These are phyloP conservation scores for Paecilomyces sp. DNA, from an alignment of 2,329 filamentous ascomycete genomes.

Conservation along the genomic window DNA sequence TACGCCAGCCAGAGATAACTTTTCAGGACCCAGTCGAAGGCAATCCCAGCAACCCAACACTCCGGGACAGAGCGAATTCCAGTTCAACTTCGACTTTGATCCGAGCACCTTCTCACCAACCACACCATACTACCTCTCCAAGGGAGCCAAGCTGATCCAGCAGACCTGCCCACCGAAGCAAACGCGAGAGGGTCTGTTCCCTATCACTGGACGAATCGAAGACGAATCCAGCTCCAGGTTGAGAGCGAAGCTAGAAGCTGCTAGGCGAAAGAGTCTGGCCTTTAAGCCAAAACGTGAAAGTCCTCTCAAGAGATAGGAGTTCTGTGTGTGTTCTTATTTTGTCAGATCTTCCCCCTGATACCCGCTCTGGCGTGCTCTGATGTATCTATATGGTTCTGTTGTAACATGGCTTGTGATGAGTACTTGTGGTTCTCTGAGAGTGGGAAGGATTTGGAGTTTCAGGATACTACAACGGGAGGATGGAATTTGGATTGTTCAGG, in stretches of 20 bases:
- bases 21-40: constrained; percentile 5
- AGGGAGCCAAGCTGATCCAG: constrained; percentile 38
- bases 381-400: not conserved
- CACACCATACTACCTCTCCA: constrained; percentile 40
- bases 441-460: not conserved
- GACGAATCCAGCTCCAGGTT: constrained; percentile 35
- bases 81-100: constrained; percentile 28
- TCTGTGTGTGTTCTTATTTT: not conserved
- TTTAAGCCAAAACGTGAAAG: constrained; percentile 70
- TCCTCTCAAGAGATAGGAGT: constrained; percentile 50
- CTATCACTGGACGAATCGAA: constrained; percentile 15
- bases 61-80: constrained; percentile 14
- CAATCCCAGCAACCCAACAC: constrained; percentile 23
- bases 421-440: not conserved
- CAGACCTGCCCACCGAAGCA: constrained; percentile 51
- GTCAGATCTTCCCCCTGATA: not conserved
- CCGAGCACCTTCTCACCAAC: constrained; percentile 36
- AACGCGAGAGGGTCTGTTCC: constrained; percentile 35
- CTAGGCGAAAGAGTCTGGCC: constrained; percentile 68
- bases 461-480: not conserved
- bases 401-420: not conserved
- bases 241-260: constrained; percentile 60
- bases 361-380: not conserved
- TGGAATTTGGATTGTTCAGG: not conserved
- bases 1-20: constrained; percentile 10